Evolutionary conservation across 2,329 filamentous ascomycete genomes (phyloP).

Genomic region (Hypoxylon sp.): DNA sequence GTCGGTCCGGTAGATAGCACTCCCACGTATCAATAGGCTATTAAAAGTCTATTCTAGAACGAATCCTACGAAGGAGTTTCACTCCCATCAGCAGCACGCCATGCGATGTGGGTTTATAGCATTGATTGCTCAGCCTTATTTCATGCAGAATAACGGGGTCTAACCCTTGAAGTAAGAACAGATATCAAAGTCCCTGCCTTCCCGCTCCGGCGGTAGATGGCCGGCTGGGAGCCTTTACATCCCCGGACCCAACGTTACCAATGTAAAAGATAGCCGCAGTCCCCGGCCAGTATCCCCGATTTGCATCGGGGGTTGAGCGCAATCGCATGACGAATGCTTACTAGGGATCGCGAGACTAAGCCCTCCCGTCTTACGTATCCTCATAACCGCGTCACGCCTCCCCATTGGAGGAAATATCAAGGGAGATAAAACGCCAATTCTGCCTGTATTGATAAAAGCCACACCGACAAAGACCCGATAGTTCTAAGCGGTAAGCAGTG

Average conservation of each 20-base stretch:
- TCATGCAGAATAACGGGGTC: slow-evolving; percentile 21
- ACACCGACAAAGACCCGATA: slow-evolving; percentile 41
- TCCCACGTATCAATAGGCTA: slow-evolving; percentile 16
- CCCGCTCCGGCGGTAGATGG: slow-evolving; percentile 12
- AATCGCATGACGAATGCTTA: slow-evolving; percentile 21
- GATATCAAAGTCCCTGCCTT: slow-evolving; percentile 6
- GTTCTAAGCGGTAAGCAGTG: background rate
- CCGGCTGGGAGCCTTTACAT: slow-evolving; percentile 12
- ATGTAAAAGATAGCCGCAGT: slow-evolving; percentile 8
- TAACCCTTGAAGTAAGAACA: background rate
- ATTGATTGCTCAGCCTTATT: slow-evolving; percentile 17
- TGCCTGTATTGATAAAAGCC: slow-evolving; percentile 27
- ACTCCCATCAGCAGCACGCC: background rate
- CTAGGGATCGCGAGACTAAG: slow-evolving; percentile 31
- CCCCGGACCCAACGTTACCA: slow-evolving; percentile 26
- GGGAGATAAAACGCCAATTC: slow-evolving; percentile 3
- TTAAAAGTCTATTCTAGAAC: slow-evolving; percentile 21
- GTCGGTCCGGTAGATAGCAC: background rate
- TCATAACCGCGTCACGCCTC: slow-evolving; percentile 6
- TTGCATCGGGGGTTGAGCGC: slow-evolving; percentile 5
- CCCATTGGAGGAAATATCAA: slow-evolving; percentile 24
- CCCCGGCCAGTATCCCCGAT: slow-evolving; percentile 9
- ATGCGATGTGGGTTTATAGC: slow-evolving; percentile 12
- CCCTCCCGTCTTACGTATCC: slow-evolving; percentile 38
- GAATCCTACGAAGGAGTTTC: slow-evolving; percentile 4